Evolutionary conservation across 352 stramenopile genomes (phyloP).

Genomic region (Globisporangium barbulae): DNA sequence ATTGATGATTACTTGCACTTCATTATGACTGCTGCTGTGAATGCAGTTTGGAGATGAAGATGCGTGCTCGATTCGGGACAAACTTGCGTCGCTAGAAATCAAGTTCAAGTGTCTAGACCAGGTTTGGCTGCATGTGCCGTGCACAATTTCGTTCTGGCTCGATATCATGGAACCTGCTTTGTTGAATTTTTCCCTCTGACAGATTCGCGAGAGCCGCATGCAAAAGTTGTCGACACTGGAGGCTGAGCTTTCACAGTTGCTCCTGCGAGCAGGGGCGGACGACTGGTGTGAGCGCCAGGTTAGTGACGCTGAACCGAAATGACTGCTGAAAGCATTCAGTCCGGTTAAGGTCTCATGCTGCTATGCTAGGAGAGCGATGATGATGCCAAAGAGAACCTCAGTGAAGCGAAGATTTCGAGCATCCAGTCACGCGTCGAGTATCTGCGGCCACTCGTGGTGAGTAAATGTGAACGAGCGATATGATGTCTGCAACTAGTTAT

Average conservation of each 20-base stretch:
- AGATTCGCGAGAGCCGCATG: slow-evolving; percentile 13
- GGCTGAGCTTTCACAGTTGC: background rate
- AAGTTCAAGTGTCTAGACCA: slow-evolving; percentile 39
- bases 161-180: background rate
- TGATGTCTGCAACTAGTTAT: background rate
- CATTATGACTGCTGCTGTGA: slow-evolving; percentile 1
- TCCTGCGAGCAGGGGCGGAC: background rate
- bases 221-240: slow-evolving; percentile 2
- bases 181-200: background rate
- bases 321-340: background rate
- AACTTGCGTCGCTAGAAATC: slow-evolving; percentile 31
- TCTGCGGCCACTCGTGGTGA: slow-evolving; percentile 10
- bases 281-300: background rate
- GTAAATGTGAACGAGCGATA: background rate
- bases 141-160: background rate
- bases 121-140: slow-evolving; percentile 10
- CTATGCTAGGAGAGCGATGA: background rate
- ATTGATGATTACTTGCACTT: background rate
- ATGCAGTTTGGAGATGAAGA: slow-evolving; percentile 12
- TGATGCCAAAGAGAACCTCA: slow-evolving; percentile 12
- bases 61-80: slow-evolving; percentile 24
- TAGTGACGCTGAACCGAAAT: background rate
- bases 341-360: background rate
- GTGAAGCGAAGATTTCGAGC: slow-evolving; percentile 9
- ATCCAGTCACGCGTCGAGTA: slow-evolving; percentile 6